Evolutionary conservation across 163 green algal genomes (phyloP).

Genomic region (Trebouxia gelatinosa): DNA sequence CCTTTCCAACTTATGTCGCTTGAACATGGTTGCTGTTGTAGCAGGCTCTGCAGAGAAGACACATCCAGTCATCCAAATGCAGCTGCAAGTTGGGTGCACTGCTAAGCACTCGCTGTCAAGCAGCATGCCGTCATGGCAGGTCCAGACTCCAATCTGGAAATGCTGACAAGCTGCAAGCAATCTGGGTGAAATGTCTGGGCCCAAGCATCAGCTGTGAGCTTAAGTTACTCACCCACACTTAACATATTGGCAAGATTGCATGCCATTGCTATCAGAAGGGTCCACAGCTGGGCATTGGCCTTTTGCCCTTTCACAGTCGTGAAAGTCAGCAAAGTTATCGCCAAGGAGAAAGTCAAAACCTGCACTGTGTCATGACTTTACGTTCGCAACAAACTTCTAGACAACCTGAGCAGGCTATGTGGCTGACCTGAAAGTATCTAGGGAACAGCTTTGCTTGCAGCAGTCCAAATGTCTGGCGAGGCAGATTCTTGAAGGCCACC

Average conservation of each 20-base stretch:
- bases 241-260: conserved; percentile 1
- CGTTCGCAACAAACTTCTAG: neutral
- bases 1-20: conserved; percentile 19
- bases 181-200: neutral
- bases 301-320: neutral
- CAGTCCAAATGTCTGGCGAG: conserved; percentile 22
- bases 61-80: too few relatives aligned
- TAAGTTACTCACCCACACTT: neutral
- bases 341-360: neutral
- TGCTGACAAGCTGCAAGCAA: neutral
- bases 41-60: conserved; percentile 16
- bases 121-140: neutral
- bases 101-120: too few relatives aligned
- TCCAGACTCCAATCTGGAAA: neutral
- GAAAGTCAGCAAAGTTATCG: neutral
- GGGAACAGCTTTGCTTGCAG: conserved; percentile 29
- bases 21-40: conserved; percentile 17
- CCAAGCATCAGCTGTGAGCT: neutral
- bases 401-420: neutral
- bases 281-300: neutral
- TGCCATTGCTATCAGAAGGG: neutral
- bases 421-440: conserved; percentile 10
- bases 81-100: too few relatives aligned
- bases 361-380: neutral
- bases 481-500: conserved; percentile 18